Conservation (phyloP, 164 flowering plant genomes). For the Stephania yunnanensis region DNA sequence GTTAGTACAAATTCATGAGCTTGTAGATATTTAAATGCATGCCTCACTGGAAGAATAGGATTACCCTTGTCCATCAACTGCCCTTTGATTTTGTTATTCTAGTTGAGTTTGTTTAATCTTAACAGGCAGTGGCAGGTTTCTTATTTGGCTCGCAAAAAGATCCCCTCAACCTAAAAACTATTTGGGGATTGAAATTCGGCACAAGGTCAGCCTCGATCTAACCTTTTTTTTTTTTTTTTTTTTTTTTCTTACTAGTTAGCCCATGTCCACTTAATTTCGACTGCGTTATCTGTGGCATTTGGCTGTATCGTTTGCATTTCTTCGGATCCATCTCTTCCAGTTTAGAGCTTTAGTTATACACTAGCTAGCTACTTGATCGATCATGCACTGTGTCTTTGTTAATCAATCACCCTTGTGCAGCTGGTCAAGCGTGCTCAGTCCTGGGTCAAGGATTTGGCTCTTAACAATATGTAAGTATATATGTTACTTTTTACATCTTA, state of each 20-base stretch:
- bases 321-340: too few relatives aligned
- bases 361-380: too few relatives aligned
- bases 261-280: slow-evolving; percentile 6
- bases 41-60: neutral
- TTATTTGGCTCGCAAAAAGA: slow-evolving; percentile 82
- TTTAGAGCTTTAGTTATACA: too few relatives aligned
- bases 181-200: slow-evolving; percentile 89
- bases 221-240: too few relatives aligned
- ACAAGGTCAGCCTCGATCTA: slow-evolving; percentile 42
- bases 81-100: too few relatives aligned
- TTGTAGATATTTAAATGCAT: neutral
- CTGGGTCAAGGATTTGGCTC: slow-evolving; percentile 72
- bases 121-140: slow-evolving; percentile 97
- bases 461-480: slow-evolving; percentile 62
- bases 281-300: neutral
- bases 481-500: too few relatives aligned
- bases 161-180: slow-evolving; percentile 51
- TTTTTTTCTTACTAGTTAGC: too few relatives aligned
- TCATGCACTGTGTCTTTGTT: too few relatives aligned
- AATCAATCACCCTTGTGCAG: slow-evolving; percentile 32
- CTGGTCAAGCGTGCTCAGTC: slow-evolving; percentile 67
- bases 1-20: neutral
- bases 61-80: too few relatives aligned
- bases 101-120: neutral
- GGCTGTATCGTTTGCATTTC: too few relatives aligned